Base-by-base conservation (phyloP, 1,284 basidiomycete genomes). In the Microbotryum intermedium region DNA sequence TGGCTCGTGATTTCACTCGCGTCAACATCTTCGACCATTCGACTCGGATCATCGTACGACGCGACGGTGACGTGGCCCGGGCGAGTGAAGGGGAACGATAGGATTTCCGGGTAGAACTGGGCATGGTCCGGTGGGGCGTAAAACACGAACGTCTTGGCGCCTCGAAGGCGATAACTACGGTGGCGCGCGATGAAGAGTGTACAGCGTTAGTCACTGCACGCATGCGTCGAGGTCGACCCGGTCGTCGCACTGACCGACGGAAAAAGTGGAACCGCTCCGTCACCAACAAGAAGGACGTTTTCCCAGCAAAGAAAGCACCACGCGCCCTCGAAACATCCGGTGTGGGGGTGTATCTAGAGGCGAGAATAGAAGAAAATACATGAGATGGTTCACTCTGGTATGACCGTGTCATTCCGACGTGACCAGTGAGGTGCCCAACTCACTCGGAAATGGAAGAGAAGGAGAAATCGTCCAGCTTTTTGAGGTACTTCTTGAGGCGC, bases 181-280 rank as follows among this genome's bases (percentile, higher is more conserved):
- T 25, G 26, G 51, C 16, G 16, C 43, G 44, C 56, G 8, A 28
- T 6, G 29, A 50, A n/a, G 34, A 34, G 34, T 34, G 42, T 23
- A 13, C 11, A 23, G 16, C 53, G 64, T 46, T 58, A 34, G 43
- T 58, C 52, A 60, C 57, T 52, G 61, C 54, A 52, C 25, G 26
- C 58, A 50, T 29, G 50, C 44, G 34, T 45, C 34, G 29, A 6
- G 16, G 20, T 52, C 34, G 34, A 11, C 11, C 34, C 3, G 11
- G 11, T 34, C 34, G 16, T 30, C 61, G 21, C n/a, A 69, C 77
- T 49, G 66, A 87, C 83, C 92, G 81, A 63, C 90, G 83, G 81
- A 93, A 98, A 74, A 98, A 99, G 76, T 98, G 92, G 79, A 97
- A 97, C 23, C 95, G 84, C 74, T 99, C 95, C 62, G 90, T 97